Evolutionary conservation across 805 yeast genomes (phyloP).

Genomic region (Hanseniaspora clermontiae): DNA sequence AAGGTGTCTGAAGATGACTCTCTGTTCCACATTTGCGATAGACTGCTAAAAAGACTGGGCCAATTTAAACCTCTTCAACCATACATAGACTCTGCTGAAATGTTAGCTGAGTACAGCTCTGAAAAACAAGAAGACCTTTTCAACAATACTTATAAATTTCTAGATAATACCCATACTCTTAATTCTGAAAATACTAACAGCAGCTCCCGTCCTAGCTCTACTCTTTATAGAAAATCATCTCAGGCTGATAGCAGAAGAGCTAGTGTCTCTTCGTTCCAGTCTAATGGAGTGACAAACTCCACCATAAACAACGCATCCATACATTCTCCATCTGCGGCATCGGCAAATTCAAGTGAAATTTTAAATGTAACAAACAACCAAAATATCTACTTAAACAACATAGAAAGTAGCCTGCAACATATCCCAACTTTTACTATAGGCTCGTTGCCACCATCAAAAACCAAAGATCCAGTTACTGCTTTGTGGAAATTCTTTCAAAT

Average conservation of each 20-base stretch:
- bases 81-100: slow-evolving; percentile 31
- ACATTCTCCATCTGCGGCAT: slow-evolving; percentile 16
- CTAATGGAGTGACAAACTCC: slow-evolving; percentile 17
- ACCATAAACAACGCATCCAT: slow-evolving; percentile 22
- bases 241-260: slow-evolving; percentile 3
- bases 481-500: slow-evolving; percentile 78
- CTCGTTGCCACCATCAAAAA: slow-evolving; percentile 55
- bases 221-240: slow-evolving; percentile 13
- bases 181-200: slow-evolving; percentile 4
- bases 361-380: slow-evolving; percentile 1
- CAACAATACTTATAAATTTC: neutral
- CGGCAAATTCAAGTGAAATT: neutral
- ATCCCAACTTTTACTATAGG: slow-evolving; percentile 60
- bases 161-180: neutral
- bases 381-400: slow-evolving; percentile 16
- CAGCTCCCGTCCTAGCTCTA: slow-evolving; percentile 17
- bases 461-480: slow-evolving; percentile 86
- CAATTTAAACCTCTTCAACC: slow-evolving; percentile 56
- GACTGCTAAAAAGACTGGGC: slow-evolving; percentile 43
- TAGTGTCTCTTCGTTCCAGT: slow-evolving; percentile 1
- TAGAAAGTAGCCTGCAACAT: slow-evolving; percentile 25
- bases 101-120: slow-evolving; percentile 6
- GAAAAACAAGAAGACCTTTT: slow-evolving; percentile 5
- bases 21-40: slow-evolving; percentile 52
- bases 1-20: slow-evolving; percentile 54